Conservation (phyloP, 805 yeast species). For the Schwanniomyces vanrijiae region DNA sequence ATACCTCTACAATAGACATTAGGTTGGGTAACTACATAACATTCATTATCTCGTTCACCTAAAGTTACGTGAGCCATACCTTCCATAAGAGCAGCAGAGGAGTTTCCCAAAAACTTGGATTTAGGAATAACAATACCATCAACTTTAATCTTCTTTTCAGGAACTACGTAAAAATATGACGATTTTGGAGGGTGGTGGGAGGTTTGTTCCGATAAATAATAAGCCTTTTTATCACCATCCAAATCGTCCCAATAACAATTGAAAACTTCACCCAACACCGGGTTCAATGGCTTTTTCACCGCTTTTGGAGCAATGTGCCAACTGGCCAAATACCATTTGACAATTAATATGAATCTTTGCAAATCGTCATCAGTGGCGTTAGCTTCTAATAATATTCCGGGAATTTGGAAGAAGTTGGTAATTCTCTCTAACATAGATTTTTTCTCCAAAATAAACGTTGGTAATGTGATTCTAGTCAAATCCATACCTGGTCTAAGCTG, state of each 20-base stretch:
- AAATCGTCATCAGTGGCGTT: constrained; percentile 56
- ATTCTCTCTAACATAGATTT: constrained; percentile 96
- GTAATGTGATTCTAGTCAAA: constrained; percentile 84
- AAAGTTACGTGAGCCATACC: constrained; percentile 76
- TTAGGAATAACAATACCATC: constrained; percentile 89
- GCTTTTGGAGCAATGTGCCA: constrained; percentile 99
- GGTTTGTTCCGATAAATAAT: constrained; percentile 89
- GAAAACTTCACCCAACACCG: constrained; percentile 89
- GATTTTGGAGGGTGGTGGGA: constrained; percentile 99
- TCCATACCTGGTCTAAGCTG: constrained; percentile 94
- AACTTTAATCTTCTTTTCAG: constrained; percentile 74
- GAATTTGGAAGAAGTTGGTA: constrained; percentile 82
- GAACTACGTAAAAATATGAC: constrained; percentile 84
- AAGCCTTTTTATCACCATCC: constrained; percentile 64
- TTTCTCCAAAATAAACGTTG: constrained; percentile 92
- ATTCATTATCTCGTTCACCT: constrained; percentile 63
- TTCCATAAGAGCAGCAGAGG: constrained; percentile 97
- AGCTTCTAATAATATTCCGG: constrained; percentile 72
- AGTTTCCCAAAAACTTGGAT: constrained; percentile 88
- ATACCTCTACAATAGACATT: constrained; percentile 94
- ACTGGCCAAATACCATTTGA: constrained; percentile 88
- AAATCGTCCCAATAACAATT: constrained; percentile 91
- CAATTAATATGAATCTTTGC: constrained; percentile 69
- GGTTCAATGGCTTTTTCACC: constrained; percentile 94
- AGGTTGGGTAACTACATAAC: constrained; percentile 87